A percentile compares a stretch with the other conserved stretches of the same genome.
phyloP scores from a whole-genome alignment of 1,284 basidiomycete genomes.

The Cryptococcus jaspeensis region DNA sequence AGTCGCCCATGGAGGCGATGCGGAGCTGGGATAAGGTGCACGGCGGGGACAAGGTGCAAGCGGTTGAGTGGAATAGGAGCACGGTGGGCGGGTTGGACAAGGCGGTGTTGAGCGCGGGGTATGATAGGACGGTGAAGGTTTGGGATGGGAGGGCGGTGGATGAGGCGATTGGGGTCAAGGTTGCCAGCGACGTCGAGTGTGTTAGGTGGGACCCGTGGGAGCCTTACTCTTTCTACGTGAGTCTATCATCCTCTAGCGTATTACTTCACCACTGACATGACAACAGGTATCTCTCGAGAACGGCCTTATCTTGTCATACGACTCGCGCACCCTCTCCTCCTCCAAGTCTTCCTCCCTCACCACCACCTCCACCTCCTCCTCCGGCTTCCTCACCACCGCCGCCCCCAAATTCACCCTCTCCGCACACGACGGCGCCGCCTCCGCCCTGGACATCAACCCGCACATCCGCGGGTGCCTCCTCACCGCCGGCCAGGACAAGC shows the following conservation, averaged over 20 bases:
- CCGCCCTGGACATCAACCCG: conserved; percentile 85
- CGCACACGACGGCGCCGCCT: conserved; percentile 93
- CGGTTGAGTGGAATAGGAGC: conserved; percentile 89
- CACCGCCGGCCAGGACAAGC: conserved; percentile 90
- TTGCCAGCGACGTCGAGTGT: conserved; percentile 90
- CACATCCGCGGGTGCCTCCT: conserved; percentile 87
- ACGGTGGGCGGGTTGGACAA: conserved; percentile 62
- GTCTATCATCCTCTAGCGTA: conserved; percentile 37
- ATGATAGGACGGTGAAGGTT: conserved; percentile 86
- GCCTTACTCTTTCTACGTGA: conserved; percentile 78
- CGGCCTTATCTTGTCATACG: conserved; percentile 86
- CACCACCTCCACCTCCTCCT: conserved; percentile 20
- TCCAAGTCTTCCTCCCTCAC: conserved; percentile 44
- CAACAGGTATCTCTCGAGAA: conserved; percentile 84
- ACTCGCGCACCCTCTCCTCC: conserved; percentile 76
- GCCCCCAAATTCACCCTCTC: conserved; percentile 77
- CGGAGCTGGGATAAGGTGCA: conserved; percentile 79
- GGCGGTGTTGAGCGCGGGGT: conserved; percentile 87
- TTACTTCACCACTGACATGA: neutral
- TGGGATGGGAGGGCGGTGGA: conserved; percentile 88
- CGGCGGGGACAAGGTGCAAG: conserved; percentile 90
- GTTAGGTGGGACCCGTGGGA: conserved; percentile 97
- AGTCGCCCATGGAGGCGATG: conserved; percentile 62
- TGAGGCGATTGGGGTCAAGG: conserved; percentile 68
- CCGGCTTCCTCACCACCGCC: conserved; percentile 27